phyloP scores from a whole-genome alignment of 148 eudicot species.

The Cornus kousa region DNA sequence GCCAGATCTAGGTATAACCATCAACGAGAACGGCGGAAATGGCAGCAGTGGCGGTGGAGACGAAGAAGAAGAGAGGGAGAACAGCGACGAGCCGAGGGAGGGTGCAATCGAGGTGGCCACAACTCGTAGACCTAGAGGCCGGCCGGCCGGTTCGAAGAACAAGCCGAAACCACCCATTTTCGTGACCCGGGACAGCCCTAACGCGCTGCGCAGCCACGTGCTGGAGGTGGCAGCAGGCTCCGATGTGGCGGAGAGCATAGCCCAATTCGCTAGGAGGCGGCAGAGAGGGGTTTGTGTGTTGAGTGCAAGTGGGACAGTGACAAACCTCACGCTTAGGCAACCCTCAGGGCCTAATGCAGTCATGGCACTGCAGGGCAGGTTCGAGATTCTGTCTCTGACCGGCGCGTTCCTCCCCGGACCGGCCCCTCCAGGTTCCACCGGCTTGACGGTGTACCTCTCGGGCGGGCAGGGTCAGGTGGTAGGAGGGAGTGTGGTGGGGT shows the following conservation, averaged over 20 bases:
- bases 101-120: constrained; percentile 48
- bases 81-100: constrained; percentile 51
- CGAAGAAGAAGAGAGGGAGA: constrained; percentile 29
- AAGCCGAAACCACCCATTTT: constrained; percentile 61
- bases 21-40: constrained; percentile 16
- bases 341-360: constrained; percentile 36
- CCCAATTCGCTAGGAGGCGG: constrained; percentile 45
- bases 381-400: constrained; percentile 57
- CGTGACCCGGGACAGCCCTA: constrained; percentile 62
- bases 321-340: constrained; percentile 50
- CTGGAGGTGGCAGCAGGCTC: constrained; percentile 55
- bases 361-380: constrained; percentile 57
- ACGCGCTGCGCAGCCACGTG: constrained; percentile 61
- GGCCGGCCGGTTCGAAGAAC: constrained; percentile 64
- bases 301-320: constrained; percentile 52
- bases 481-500: constrained; percentile 59
- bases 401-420: constrained; percentile 58
- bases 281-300: constrained; percentile 64
- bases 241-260: constrained; percentile 51
- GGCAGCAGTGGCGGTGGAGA: constrained; percentile 11
- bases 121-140: constrained; percentile 42
- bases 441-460: constrained; percentile 49
- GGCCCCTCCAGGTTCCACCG: constrained; percentile 53
- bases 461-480: constrained; percentile 65
- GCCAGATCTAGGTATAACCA: constrained; percentile 54